Percentiles rank a stretch among this genome's conserved stretches.
These are phyloP conservation scores for Auxenochlorella pyrenoidosa DNA, from an alignment of 139 green algal species.

Conservation along the genomic window DNA sequence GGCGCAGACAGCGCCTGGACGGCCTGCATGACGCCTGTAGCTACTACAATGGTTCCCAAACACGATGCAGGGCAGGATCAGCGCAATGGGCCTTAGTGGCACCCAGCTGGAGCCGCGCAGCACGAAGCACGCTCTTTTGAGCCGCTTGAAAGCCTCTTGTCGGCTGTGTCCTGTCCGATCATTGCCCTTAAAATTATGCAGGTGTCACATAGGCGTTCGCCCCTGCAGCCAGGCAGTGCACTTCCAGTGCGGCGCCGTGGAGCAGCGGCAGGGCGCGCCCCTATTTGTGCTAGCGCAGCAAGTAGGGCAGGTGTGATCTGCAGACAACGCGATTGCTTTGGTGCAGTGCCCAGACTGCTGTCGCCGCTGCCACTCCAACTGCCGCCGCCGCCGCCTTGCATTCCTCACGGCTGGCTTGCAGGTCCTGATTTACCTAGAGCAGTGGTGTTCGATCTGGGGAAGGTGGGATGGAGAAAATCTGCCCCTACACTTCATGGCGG, in stretches of 20 bases:
- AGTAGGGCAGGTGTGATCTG: too few relatives aligned
- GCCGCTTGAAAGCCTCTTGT: too few relatives aligned
- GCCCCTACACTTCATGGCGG: neutral
- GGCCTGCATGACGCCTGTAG: neutral
- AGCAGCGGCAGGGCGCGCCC: neutral
- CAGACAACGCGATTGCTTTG: neutral
- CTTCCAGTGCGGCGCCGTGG: too few relatives aligned
- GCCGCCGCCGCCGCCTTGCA: neutral
- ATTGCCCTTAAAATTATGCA: too few relatives aligned
- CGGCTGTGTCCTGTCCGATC: too few relatives aligned
- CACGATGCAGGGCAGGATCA: neutral
- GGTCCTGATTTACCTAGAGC: neutral
- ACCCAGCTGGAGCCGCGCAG: neutral
- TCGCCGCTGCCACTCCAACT: too few relatives aligned
- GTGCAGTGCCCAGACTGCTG: too few relatives aligned
- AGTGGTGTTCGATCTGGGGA: constrained; percentile 21
- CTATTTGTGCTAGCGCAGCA: neutral
- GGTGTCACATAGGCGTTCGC: too few relatives aligned
- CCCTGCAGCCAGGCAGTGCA: too few relatives aligned
- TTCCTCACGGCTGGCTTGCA: neutral
- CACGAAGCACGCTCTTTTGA: neutral
- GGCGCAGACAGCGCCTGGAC: neutral
- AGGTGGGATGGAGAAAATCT: neutral
- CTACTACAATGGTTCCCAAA: neutral
- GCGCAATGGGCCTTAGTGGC: neutral